Evolutionary conservation across 768 basidiomycete species (phyloP).

Genomic region (Lactarius pseudohatsudake): DNA sequence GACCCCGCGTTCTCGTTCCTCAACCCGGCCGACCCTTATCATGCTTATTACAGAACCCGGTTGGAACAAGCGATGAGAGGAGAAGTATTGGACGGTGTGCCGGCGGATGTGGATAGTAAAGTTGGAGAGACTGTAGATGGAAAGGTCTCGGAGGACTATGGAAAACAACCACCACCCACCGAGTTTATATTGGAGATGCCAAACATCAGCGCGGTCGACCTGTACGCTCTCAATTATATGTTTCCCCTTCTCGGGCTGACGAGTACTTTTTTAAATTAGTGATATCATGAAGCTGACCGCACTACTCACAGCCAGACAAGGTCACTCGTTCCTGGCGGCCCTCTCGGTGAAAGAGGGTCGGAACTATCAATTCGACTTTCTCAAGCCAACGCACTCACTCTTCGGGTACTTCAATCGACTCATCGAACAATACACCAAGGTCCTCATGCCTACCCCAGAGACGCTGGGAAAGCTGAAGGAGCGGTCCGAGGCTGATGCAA

Average conservation of each 20-base stretch:
- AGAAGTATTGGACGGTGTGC: conserved; percentile 62
- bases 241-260: conserved; percentile 2
- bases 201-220: conserved; percentile 81
- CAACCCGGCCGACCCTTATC: conserved; percentile 95
- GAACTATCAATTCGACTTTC: conserved; percentile 98
- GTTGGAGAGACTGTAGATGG: conserved; percentile 12
- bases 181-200: conserved; percentile 88
- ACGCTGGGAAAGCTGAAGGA: conserved; percentile 67
- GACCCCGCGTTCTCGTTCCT: conserved; percentile 99
- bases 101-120: conserved; percentile 32
- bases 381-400: conserved; percentile 92
- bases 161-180: conserved; percentile 72
- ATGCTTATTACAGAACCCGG: conserved; percentile 95
- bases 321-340: conserved; percentile 78
- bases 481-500: conserved; percentile 60
- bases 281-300: conserved; percentile 97
- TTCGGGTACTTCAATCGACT: conserved; percentile 97
- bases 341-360: conserved; percentile 88
- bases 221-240: conserved; percentile 57
- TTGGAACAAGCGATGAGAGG: conserved; percentile 81
- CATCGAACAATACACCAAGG: conserved; percentile 93
- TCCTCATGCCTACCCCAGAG: conserved; percentile 81
- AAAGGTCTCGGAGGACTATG: conserved; percentile 49
- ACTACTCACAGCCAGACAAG: conserved; percentile 90
- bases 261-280: conserved; percentile 43